Base-by-base conservation (phyloP, 805 yeast genomes). In the Candida parachauliodes region DNA sequence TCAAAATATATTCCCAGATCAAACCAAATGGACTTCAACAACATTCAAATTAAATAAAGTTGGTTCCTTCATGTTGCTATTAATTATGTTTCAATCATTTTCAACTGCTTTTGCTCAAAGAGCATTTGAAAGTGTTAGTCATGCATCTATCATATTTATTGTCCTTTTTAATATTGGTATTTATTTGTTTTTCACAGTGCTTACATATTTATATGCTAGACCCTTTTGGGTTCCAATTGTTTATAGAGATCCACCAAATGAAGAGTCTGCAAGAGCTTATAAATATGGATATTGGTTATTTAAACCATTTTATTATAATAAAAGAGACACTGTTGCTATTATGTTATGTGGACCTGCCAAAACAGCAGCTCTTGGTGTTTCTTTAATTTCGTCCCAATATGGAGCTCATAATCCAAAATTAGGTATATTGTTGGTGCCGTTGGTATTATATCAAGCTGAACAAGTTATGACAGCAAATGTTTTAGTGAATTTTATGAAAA, bases 311-410 rank as follows among this genome's bases (percentile, higher is more conserved):
- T 83, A 82, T 58, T 83, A 83, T 58, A 69, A 71, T 49, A 75
- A 81, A 47, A 58, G 66, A 36, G 95, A 88, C 51, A 77, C 95
- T 0, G 85, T 86, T 24, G 72, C 89, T 9, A 74, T 88, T 35
- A 74, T 88, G 83, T 71, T 87, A 42, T 86, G 95, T 59, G 95
- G 95, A 8, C 91, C 95, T 4, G 95, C 96, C 2, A 88, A 88
- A 58, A 88, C 96, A 1, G 96, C 95, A 0, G 96, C 96, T 0
- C 66, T 88, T 36, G 96, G 96, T 25, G 95, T 88, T 3, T 83
- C 95, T 1, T 66, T 88, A 35, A 70, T 83, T n/a, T 70, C 88
- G 1, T 77, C 91, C 0, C 91, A 84, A 55, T 88, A 86, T 55
- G 94, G 94, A 11, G 59, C 75, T 4, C 51, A 70, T 31, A 77